A percentile compares a stretch with the other conserved stretches of the same genome.
Conservation (phyloP, 2,329 filamentous ascomycete species). For the Diplocarpon mali region DNA sequence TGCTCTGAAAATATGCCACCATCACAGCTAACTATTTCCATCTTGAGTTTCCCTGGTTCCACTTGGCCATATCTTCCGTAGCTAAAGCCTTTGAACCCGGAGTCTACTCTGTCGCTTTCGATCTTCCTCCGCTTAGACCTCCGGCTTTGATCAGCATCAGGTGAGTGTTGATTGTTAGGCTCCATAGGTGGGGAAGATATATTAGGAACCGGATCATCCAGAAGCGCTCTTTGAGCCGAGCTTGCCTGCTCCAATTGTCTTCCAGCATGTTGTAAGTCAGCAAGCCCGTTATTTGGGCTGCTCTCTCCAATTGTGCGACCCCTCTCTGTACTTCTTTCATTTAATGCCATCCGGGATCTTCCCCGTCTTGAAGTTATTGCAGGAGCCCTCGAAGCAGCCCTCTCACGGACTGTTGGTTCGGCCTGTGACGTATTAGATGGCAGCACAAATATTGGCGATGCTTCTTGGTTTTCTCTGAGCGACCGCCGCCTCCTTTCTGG, state of each 20-base stretch:
- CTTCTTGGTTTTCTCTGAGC: slow-evolving; percentile 10
- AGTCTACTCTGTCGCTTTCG: slow-evolving; percentile 46
- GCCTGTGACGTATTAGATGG: slow-evolving; percentile 10
- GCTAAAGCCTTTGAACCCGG: slow-evolving; percentile 46
- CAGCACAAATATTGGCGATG: slow-evolving; percentile 20
- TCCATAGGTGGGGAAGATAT: slow-evolving; percentile 15
- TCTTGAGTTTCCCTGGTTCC: slow-evolving; percentile 65
- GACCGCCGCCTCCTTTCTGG: slow-evolving; percentile 9
- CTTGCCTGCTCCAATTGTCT: slow-evolving; percentile 22
- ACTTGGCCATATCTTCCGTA: slow-evolving; percentile 87
- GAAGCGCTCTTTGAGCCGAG: slow-evolving; percentile 19
- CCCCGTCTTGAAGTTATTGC: slow-evolving; percentile 4
- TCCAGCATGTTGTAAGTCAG: slow-evolving; percentile 19
- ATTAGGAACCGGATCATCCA: slow-evolving; percentile 21
- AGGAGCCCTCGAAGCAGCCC: slow-evolving; percentile 3
- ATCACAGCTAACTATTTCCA: slow-evolving; percentile 87
- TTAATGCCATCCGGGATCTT: slow-evolving; percentile 17
- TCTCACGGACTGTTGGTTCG: slow-evolving; percentile 9
- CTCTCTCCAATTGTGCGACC: slow-evolving; percentile 16
- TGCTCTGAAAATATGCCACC: slow-evolving; percentile 61
- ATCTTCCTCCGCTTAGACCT: slow-evolving; percentile 59
- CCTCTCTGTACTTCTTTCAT: slow-evolving; percentile 25
- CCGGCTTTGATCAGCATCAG: slow-evolving; percentile 36
- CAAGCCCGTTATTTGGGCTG: slow-evolving; percentile 10
- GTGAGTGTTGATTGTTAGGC: slow-evolving; percentile 13